phyloP scores from a whole-genome alignment of 2,329 filamentous ascomycete genomes.

The Hypoxylon sp. region DNA sequence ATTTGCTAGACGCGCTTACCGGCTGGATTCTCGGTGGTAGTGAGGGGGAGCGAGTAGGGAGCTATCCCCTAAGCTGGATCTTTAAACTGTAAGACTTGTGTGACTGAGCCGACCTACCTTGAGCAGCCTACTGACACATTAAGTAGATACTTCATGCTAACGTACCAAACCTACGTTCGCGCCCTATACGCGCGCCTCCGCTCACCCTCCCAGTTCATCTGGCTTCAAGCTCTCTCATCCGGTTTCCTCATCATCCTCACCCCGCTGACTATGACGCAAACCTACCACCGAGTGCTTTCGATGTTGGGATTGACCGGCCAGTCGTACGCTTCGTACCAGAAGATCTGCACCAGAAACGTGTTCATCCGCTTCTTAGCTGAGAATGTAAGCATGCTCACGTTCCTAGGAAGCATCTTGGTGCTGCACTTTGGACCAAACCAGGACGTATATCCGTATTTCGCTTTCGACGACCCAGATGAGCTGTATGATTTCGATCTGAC shows the following conservation, averaged over 20 bases:
- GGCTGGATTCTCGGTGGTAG: slow-evolving; percentile 76
- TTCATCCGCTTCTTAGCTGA: slow-evolving; percentile 77
- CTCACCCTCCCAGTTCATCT: slow-evolving; percentile 73
- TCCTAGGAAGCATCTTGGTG: slow-evolving; percentile 74
- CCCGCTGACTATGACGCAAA: slow-evolving; percentile 72
- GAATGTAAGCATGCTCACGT: slow-evolving; percentile 77
- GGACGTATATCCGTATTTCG: slow-evolving; percentile 77
- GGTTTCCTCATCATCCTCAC: slow-evolving; percentile 73
- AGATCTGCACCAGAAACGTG: slow-evolving; percentile 74
- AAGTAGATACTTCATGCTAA: slow-evolving; percentile 73
- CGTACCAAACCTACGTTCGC: slow-evolving; percentile 79
- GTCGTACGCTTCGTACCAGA: slow-evolving; percentile 73
- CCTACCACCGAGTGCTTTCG: slow-evolving; percentile 68
- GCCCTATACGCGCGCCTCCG: slow-evolving; percentile 76
- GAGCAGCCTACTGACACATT: slow-evolving; percentile 31
- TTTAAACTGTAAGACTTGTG: slow-evolving; percentile 71
- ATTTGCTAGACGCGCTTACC: slow-evolving; percentile 73
- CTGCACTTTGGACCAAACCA: slow-evolving; percentile 76
- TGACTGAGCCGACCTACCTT: slow-evolving; percentile 12
- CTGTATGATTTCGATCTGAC: slow-evolving; percentile 74
- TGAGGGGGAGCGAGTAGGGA: slow-evolving; percentile 75
- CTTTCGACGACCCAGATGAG: slow-evolving; percentile 67
- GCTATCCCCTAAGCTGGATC: slow-evolving; percentile 77
- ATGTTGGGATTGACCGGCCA: slow-evolving; percentile 69
- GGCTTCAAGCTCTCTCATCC: slow-evolving; percentile 74